Evolutionary conservation across 1,284 basidiomycete genomes (phyloP).

Genomic region (Moniliophthora roreri): DNA sequence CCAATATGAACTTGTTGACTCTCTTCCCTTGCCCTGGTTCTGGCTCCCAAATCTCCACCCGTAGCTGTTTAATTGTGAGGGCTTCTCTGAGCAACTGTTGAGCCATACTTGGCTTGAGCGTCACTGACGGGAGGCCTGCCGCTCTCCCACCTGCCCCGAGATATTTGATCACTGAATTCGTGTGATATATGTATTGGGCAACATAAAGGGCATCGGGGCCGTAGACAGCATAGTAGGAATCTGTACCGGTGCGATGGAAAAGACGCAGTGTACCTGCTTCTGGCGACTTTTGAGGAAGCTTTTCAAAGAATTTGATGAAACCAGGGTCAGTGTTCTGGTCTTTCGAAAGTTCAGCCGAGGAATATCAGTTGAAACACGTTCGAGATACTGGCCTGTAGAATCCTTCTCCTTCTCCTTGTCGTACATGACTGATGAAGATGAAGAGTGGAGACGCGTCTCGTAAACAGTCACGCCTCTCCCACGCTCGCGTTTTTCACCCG

Average conservation of each 20-base stretch:
- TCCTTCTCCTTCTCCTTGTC: constrained; percentile 15
- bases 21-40: constrained; percentile 77
- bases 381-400: background rate
- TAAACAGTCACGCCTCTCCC: background rate
- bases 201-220: constrained; percentile 88
- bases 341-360: constrained; percentile 13
- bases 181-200: constrained; percentile 84
- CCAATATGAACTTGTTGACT: constrained; percentile 68
- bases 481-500: too few relatives aligned
- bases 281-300: constrained; percentile 66
- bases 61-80: constrained; percentile 86
- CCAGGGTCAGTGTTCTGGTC: constrained; percentile 69
- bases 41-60: constrained; percentile 90
- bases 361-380: background rate
- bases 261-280: constrained; percentile 78
- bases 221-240: constrained; percentile 88
- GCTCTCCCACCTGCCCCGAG: constrained; percentile 62
- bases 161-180: constrained; percentile 84
- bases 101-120: constrained; percentile 79
- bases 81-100: constrained; percentile 89
- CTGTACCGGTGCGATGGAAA: constrained; percentile 64
- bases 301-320: constrained; percentile 74
- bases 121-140: constrained; percentile 74
- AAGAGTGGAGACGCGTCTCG: background rate
- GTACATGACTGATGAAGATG: constrained; percentile 8